These are phyloP conservation scores for Leersia perrieri DNA, from an alignment of 176 grass and related monocot genomes.

Conservation along the genomic window DNA sequence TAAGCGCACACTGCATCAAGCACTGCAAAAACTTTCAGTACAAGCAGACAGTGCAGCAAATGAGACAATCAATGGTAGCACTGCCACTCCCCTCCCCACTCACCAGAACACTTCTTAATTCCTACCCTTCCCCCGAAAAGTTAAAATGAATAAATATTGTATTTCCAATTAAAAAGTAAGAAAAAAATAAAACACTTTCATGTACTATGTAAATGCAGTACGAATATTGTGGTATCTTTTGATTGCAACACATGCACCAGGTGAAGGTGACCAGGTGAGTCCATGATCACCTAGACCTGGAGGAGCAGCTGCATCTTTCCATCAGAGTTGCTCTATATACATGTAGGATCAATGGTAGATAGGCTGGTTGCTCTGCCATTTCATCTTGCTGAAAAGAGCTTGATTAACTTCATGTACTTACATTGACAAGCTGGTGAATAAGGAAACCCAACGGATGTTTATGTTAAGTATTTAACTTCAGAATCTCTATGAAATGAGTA, in stretches of 20 bases:
- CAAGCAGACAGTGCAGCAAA: constrained; percentile 26
- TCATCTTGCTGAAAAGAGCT: not conserved
- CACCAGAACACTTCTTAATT: not conserved
- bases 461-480: not conserved
- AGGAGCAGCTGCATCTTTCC: constrained; percentile 4
- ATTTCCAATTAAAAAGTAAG: not conserved
- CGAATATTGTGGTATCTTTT: not conserved
- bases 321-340: not conserved
- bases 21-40: not conserved
- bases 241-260: not conserved
- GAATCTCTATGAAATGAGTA: not conserved
- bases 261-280: not conserved
- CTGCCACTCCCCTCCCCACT: not conserved
- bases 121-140: not conserved
- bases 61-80: constrained; percentile 29
- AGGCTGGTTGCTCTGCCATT: not conserved
- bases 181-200: not conserved
- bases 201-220: not conserved
- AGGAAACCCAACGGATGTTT: not conserved
- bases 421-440: not conserved
- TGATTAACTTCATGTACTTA: constrained; percentile 1
- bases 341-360: not conserved
- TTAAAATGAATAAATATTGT: no score
- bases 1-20: not conserved
- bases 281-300: not conserved